Conservation (phyloP, 2,329 filamentous ascomycete species). For the Aotearoamyces nothofagi region DNA sequence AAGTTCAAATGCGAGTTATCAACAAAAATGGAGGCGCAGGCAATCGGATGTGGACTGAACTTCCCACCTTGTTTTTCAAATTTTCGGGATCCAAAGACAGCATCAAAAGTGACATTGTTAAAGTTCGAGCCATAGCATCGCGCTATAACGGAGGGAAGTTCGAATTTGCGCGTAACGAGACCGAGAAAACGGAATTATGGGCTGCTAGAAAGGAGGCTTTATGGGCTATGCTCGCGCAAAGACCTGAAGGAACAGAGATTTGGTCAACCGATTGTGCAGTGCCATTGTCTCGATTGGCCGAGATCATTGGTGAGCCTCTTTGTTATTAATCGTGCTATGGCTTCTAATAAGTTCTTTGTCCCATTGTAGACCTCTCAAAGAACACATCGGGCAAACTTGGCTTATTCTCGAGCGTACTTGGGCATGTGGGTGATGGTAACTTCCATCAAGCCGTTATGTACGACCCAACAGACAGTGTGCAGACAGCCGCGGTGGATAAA, state of each 20-base stretch:
- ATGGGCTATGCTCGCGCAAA: conserved; percentile 68
- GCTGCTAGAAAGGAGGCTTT: conserved; percentile 67
- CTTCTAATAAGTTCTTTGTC: too few species aligned
- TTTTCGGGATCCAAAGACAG: conserved; percentile 66
- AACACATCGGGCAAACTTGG: conserved; percentile 77
- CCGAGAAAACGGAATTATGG: conserved; percentile 65
- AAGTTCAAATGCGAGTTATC: conserved; percentile 73
- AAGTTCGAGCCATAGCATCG: conserved; percentile 54
- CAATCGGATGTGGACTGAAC: conserved; percentile 56
- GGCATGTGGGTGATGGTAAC: conserved; percentile 87
- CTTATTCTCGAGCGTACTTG: conserved; percentile 74
- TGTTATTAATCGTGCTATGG: too few species aligned
- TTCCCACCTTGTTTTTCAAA: conserved; percentile 72
- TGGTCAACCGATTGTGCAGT: conserved; percentile 81
- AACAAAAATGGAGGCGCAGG: conserved; percentile 59
- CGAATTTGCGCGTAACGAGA: conserved; percentile 58
- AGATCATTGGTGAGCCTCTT: too few species aligned
- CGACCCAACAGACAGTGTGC: conserved; percentile 49
- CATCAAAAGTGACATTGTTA: conserved; percentile 62
- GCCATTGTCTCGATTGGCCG: conserved; percentile 58
- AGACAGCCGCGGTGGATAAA: conserved; percentile 61
- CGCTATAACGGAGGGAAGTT: conserved; percentile 50
- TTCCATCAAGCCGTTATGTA: conserved; percentile 93
- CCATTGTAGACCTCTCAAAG: conserved; percentile 78
- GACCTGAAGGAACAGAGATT: conserved; percentile 51